phyloP scores from a whole-genome alignment of 768 basidiomycete genomes.

The Russula lepida region DNA sequence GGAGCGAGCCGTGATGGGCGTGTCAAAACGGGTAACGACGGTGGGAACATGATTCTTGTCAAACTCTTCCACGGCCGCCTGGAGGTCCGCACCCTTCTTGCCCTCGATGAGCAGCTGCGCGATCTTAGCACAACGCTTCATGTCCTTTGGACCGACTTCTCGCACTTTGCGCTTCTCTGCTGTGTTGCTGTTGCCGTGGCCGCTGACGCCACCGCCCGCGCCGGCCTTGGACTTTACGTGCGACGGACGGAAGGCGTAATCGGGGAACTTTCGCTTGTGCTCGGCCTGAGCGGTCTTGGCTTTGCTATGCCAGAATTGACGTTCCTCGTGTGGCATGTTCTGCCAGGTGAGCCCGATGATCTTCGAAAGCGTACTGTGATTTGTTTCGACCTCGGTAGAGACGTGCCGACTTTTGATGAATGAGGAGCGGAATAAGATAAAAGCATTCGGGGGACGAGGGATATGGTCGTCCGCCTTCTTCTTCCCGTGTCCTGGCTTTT shows the following conservation, averaged over 20 bases:
- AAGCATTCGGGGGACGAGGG: conserved; percentile 78
- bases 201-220: background rate
- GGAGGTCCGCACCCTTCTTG: conserved; percentile 33
- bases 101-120: conserved; percentile 46
- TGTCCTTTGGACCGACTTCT: conserved; percentile 56
- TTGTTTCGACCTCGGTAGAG: conserved; percentile 69
- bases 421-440: conserved; percentile 78
- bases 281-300: conserved; percentile 66
- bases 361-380: conserved; percentile 76
- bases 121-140: conserved; percentile 57
- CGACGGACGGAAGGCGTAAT: conserved; percentile 65
- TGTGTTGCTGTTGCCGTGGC: conserved; percentile 25
- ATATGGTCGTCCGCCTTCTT: conserved; percentile 71
- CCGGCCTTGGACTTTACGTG: conserved; percentile 38
- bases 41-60: conserved; percentile 45
- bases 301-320: conserved; percentile 68
- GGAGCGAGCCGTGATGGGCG: conserved; percentile 60
- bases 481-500: conserved; percentile 49
- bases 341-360: conserved; percentile 82
- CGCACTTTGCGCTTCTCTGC: conserved; percentile 49
- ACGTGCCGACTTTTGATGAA: conserved; percentile 77
- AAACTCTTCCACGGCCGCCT: conserved; percentile 32
- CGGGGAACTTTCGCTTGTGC: conserved; percentile 66
- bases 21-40: conserved; percentile 64
- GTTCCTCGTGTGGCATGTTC: conserved; percentile 65